Conservation (phyloP, 768 basidiomycete species). For the Suillus weaverae region DNA sequence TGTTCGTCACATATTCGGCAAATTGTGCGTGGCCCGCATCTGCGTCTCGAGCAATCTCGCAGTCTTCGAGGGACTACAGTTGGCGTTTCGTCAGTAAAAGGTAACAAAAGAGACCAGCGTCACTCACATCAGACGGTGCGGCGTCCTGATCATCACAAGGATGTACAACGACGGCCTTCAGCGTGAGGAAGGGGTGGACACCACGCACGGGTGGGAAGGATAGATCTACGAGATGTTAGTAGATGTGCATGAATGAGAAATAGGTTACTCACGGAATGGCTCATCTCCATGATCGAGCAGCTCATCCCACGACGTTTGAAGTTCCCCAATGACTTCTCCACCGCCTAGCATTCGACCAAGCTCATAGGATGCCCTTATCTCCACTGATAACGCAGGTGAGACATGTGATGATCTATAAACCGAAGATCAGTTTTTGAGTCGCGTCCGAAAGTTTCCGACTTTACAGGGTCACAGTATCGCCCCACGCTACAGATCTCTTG, state of each 20-base stretch:
- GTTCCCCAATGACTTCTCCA: not conserved
- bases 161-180: not conserved
- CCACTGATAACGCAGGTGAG: not conserved
- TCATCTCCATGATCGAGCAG: not conserved
- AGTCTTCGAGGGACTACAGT: not conserved
- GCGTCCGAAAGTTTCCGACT: not conserved
- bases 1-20: not conserved
- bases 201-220: not conserved
- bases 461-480: not conserved
- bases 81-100: not conserved
- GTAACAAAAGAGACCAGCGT: too few relatives aligned
- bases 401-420: not conserved
- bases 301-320: not conserved
- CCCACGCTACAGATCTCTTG: not conserved
- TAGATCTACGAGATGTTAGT: too few relatives aligned
- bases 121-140: not conserved
- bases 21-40: not conserved
- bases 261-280: not conserved
- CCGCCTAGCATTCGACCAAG: not conserved
- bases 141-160: not conserved
- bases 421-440: not conserved
- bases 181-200: not conserved
- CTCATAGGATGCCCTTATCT: not conserved
- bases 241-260: not conserved
- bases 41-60: not conserved